Conservation (phyloP, 2,329 filamentous ascomycete genomes). For the Pseudopithomyces maydicus region DNA sequence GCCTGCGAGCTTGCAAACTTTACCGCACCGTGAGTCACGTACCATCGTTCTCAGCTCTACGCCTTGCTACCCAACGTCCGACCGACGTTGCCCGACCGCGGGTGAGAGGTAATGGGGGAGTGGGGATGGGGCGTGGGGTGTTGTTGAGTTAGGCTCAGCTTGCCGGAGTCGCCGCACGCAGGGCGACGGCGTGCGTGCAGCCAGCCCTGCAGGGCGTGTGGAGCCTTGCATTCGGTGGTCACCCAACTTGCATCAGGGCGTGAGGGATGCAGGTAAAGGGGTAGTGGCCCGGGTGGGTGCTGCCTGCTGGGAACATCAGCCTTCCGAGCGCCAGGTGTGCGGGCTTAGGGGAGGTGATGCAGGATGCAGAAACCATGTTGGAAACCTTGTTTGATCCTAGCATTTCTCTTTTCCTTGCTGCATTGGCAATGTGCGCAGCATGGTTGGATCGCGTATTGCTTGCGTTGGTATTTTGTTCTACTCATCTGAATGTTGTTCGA, state of each 20-base stretch:
- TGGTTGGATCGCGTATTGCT: too few relatives aligned
- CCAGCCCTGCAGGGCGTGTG: background rate
- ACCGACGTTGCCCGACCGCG: background rate
- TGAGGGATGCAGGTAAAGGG: background rate
- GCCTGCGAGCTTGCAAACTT: background rate
- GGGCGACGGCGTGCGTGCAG: background rate
- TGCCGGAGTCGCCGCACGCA: background rate
- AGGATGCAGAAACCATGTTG: background rate
- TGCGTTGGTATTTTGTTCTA: too few relatives aligned
- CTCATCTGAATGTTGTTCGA: too few relatives aligned
- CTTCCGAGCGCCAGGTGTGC: background rate
- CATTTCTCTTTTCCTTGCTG: background rate
- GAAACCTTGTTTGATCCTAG: background rate
- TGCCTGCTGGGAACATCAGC: background rate
- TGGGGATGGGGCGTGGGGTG: background rate
- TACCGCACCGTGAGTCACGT: background rate
- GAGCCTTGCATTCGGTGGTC: background rate
- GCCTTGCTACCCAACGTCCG: slow-evolving; percentile 2
- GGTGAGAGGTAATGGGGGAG: background rate
- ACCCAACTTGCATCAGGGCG: background rate
- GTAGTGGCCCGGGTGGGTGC: background rate
- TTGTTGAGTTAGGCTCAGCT: background rate
- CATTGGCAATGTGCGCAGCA: too few relatives aligned
- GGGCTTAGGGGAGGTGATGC: background rate
- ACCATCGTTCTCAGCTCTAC: background rate